Base-by-base conservation (phyloP, 345 rosid genomes). In the Brassica cretica region DNA sequence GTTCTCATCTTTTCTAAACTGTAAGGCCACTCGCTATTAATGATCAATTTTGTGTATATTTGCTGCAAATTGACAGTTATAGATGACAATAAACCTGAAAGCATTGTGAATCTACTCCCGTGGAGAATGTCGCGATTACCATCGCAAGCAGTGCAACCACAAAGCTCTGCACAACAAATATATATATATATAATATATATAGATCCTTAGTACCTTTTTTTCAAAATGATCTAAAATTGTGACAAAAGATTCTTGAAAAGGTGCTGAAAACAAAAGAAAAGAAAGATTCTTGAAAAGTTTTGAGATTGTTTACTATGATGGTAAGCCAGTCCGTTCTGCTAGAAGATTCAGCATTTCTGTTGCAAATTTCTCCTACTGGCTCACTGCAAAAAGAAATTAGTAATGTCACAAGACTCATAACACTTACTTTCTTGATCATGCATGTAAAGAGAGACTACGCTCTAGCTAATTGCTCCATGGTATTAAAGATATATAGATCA, bases 51-150 rank as follows among this genome's bases (percentile, higher is more conserved):
- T 67, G 2, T 66, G 15, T 41, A 19, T 58, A n/a, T 49, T 14
- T 11, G 53, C 15, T 46, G 4, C 10, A 37, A 37, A 37, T 37
- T 8, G 44, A 6, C 44, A 37, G 44, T 37, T 37, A 8, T 37
- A 37, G 44, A 44, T 49, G 16, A 44, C 84, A 55, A 73, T 85
- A 61, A 76, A 94, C 98, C 97, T 94, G 97, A 67, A 94, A 90
- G 77, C 98, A 90, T 80, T 94, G 83, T 0, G 98, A 94, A 80
- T 94, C 98, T 27, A 94, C 88, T 58, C 98, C 98, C 0, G 98
- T 92, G 2, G 97, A 94, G 79, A 94, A 94, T 73, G 98, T 94
- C 2, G 98, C 98, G 5, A 90, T 86, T 55, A 94, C 98, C 76
- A 94, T 94, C 4, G 97, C 87, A 58, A 94, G 84, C 1, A 94